Conservation (phyloP, 208 protist species). For the Trypanosoma brucei region DNA sequence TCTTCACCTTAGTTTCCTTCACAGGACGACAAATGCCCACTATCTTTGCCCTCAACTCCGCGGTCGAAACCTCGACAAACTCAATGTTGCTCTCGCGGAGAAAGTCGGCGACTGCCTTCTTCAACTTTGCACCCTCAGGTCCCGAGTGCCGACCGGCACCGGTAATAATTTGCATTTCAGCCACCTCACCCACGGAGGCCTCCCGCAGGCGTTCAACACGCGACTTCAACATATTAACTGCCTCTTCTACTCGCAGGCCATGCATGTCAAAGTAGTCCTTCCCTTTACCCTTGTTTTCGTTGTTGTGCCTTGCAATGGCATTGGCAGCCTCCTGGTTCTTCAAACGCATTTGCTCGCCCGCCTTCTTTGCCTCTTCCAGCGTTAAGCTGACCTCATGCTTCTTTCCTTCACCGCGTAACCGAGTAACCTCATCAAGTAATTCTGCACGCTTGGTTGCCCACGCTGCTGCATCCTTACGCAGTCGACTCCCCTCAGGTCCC, state of each 20-base stretch:
- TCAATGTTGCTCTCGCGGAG: conserved; percentile 29
- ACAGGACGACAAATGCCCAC: conserved; percentile 10
- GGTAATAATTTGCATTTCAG: conserved; percentile 40
- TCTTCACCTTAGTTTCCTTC: too few relatives aligned
- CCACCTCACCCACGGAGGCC: conserved; percentile 26
- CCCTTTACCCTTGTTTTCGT: conserved; percentile 48
- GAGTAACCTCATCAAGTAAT: conserved; percentile 39
- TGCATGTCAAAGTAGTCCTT: conserved; percentile 56
- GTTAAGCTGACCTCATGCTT: conserved; percentile 25
- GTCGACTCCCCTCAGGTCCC: conserved; percentile 28
- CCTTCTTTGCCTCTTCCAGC: conserved; percentile 31
- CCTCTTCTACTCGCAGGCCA: conserved; percentile 48
- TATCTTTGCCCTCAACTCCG: conserved; percentile 33
- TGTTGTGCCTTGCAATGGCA: conserved; percentile 48
- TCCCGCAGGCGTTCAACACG: conserved; percentile 35
- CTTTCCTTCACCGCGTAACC: conserved; percentile 29
- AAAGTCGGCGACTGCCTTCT: conserved; percentile 31
- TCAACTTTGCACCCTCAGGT: conserved; percentile 36
- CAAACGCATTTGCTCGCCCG: conserved; percentile 9
- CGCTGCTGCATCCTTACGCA: conserved; percentile 40
- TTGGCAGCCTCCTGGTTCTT: conserved; percentile 33
- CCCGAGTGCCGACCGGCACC: conserved; percentile 59
- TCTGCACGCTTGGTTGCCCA: conserved; percentile 36
- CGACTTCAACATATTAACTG: conserved; percentile 33
- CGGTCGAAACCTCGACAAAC: conserved; percentile 38